Base-by-base conservation (phyloP, 768 basidiomycete genomes). In the Heimioporus sp. region DNA sequence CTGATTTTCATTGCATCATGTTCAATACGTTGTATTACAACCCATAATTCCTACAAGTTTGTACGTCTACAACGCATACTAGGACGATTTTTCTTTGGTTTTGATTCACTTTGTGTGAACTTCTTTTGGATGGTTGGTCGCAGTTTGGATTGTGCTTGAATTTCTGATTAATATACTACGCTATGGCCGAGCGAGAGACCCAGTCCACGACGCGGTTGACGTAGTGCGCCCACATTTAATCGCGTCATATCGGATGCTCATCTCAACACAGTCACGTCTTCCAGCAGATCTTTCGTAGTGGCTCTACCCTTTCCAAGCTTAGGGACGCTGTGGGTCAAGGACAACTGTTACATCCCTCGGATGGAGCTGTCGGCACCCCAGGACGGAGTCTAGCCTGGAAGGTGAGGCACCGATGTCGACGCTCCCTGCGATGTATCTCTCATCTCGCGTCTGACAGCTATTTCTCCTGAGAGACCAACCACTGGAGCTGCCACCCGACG, bases 341-440 rank as follows among this genome's bases (percentile, higher is more conserved):
- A 61, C 78, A 80, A 15, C 66, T 92, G 16, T 79, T 85, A 56
- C 64, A 68, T 45, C 61, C 71, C 21, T 64, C 72, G 5, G 70
- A 76, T 49, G 70, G 68, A 49, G 63, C 70, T 3, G 65, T 75
- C 32, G 82, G 79, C 43, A 73, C 87, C 9, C 68, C 80, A 51
- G 91, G 91, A n/a, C 76, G 91, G 61, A 91, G 90, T 68, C 69
- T 93, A 51, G 83, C 82, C 46, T 93, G 91, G 91, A 93, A 92
- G 86, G 90, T 53, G 42, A 69, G 67, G 28, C 43, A 48, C n/a
- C 16, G 8, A 54, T 38, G 53, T 43, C 51, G 50, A 54, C 46
- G 10, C 65, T 42, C 61, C 43, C 43, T 46, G 15, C 11, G 40
- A 28, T 28, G 7, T 28, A 28, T 28, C 24, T 7, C 57, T 69